A percentile compares a stretch with the other conserved stretches of the same genome.
Evolutionary conservation across 257 asterid species (phyloP).

Genomic region (Gentiana straminea): DNA sequence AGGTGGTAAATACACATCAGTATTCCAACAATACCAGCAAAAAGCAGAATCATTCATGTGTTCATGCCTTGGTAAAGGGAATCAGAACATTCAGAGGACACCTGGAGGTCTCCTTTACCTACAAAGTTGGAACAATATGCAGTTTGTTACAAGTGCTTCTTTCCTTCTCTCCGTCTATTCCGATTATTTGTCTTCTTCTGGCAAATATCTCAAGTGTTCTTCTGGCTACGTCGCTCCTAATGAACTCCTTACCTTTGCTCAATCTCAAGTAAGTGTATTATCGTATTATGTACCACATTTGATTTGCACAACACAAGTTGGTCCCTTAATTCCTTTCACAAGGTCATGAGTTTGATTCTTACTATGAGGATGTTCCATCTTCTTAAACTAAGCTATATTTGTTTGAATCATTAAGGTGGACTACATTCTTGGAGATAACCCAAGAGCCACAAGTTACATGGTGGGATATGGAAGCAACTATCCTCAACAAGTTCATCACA

Average conservation of each 20-base stretch:
- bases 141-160: constrained; percentile 51
- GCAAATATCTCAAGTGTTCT: constrained; percentile 30
- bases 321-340: too few species aligned
- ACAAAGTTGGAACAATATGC: constrained; percentile 88
- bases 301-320: too few species aligned
- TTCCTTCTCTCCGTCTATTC: constrained; percentile 47
- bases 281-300: too few species aligned
- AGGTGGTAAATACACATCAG: constrained; percentile 13
- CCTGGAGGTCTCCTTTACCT: constrained; percentile 67
- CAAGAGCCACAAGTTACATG: constrained; percentile 98
- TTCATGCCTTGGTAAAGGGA: constrained; percentile 36
- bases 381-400: neutral
- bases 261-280: constrained; percentile 22
- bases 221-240: constrained; percentile 17
- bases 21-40: constrained; percentile 36
- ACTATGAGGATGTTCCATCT: too few species aligned
- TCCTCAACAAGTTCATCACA: constrained; percentile 89
- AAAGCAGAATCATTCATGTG: constrained; percentile 55
- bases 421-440: constrained; percentile 93
- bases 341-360: too few species aligned
- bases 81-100: constrained; percentile 55
- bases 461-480: constrained; percentile 15
- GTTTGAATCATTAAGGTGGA: constrained; percentile 44
- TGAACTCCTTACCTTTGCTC: constrained; percentile 40
- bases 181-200: constrained; percentile 45